Percentiles rank a stretch among this genome's conserved stretches.
phyloP scores from a whole-genome alignment of 208 protist genomes.

The Leishmania guyanensis region DNA sequence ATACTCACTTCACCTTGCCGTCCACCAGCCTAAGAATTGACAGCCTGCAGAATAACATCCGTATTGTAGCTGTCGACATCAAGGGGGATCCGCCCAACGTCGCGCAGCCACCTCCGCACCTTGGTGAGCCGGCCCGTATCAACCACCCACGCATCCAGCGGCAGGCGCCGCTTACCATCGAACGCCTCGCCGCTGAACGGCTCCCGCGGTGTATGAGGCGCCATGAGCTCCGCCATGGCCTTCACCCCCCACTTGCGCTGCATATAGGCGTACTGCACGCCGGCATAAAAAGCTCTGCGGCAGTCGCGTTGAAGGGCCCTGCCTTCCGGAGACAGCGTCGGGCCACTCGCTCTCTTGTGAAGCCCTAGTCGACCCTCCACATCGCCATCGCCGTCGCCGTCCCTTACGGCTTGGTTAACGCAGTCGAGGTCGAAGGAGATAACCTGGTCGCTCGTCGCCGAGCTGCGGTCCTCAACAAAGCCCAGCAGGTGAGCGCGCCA shows the following conservation, averaged over 20 bases:
- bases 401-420: neutral
- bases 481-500: slow-evolving; percentile 38
- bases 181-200: slow-evolving; percentile 21
- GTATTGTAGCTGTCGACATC: slow-evolving; percentile 16
- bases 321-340: slow-evolving; percentile 4
- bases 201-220: neutral
- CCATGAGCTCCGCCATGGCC: slow-evolving; percentile 10
- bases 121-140: slow-evolving; percentile 15
- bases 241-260: slow-evolving; percentile 18
- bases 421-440: slow-evolving; percentile 33
- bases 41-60: slow-evolving; percentile 23
- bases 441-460: slow-evolving; percentile 9
- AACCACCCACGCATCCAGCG: slow-evolving; percentile 36
- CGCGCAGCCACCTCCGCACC: slow-evolving; percentile 20
- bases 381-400: neutral
- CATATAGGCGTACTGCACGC: slow-evolving; percentile 32
- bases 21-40: neutral
- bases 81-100: slow-evolving; percentile 8
- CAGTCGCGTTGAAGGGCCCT: slow-evolving; percentile 22
- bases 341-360: neutral
- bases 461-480: slow-evolving; percentile 19
- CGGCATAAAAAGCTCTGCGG: slow-evolving; percentile 11
- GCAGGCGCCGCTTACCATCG: slow-evolving; percentile 18
- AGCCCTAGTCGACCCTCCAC: neutral
- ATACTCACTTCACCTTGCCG: neutral